Percentiles rank a stretch among this genome's conserved stretches.
Conservation (phyloP, 441 rosid genomes). For the Theobroma grandiflorum region DNA sequence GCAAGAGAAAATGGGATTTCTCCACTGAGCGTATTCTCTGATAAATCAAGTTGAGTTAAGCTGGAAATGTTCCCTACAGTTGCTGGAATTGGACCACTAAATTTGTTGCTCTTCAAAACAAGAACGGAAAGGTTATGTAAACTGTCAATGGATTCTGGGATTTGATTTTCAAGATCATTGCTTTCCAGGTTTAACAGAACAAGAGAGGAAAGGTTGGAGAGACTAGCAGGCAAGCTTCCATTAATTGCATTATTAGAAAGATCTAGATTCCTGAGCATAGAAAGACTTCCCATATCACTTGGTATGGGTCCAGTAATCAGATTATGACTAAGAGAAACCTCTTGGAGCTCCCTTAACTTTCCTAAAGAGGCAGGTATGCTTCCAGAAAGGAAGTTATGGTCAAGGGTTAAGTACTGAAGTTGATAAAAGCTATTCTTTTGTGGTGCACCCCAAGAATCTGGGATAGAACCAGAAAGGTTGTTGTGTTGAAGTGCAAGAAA, state of each 20-base stretch:
- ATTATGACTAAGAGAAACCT: slow-evolving; percentile 52
- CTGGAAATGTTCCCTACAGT: slow-evolving; percentile 61
- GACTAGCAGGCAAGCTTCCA: slow-evolving; percentile 52
- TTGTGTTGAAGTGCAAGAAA: slow-evolving; percentile 73
- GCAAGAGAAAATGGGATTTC: slow-evolving; percentile 70
- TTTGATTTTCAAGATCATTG: slow-evolving; percentile 35
- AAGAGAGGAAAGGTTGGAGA: slow-evolving; percentile 56
- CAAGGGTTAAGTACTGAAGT: slow-evolving; percentile 25
- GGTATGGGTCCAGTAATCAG: slow-evolving; percentile 54
- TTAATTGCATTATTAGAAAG: slow-evolving; percentile 52
- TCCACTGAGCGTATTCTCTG: slow-evolving; percentile 64
- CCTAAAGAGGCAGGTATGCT: slow-evolving; percentile 62
- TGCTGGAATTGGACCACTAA: slow-evolving; percentile 64
- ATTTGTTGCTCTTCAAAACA: slow-evolving; percentile 56
- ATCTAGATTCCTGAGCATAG: slow-evolving; percentile 47
- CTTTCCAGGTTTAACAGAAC: slow-evolving; percentile 44
- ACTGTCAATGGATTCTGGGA: slow-evolving; percentile 38
- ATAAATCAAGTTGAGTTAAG: slow-evolving; percentile 60
- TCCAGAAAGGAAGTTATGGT: slow-evolving; percentile 55
- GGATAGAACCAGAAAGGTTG: slow-evolving; percentile 73
- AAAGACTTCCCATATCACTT: slow-evolving; percentile 48
- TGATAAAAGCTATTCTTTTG: slow-evolving; percentile 9
- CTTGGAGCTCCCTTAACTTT: slow-evolving; percentile 54
- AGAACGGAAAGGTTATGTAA: slow-evolving; percentile 60
- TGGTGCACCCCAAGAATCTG: slow-evolving; percentile 53